These are phyloP conservation scores for Rhizopus microsporus DNA, from an alignment of 371 early-diverging fungal species.

Conservation along the genomic window DNA sequence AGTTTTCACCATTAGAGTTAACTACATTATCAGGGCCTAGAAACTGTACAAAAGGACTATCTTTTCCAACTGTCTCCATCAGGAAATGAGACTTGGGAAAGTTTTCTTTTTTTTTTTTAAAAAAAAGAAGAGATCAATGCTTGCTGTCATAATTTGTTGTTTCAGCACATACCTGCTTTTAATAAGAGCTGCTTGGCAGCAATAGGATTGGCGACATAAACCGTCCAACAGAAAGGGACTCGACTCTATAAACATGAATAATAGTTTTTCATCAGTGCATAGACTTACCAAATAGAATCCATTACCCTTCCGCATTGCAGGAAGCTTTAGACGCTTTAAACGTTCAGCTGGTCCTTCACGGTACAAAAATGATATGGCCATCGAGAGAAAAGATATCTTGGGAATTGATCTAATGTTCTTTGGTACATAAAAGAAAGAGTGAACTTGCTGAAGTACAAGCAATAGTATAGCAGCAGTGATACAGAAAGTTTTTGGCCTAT, in stretches of 20 bases:
- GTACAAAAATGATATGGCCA: constrained; percentile 5
- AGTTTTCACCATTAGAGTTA: constrained; percentile 8
- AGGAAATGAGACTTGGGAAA: background rate
- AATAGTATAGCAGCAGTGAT: constrained; percentile 7
- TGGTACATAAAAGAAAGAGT: constrained; percentile 8
- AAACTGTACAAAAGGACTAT: constrained; percentile 6
- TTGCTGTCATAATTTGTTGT: background rate
- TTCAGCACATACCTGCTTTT: constrained; percentile 9
- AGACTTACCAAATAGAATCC: constrained; percentile 9
- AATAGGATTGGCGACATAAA: constrained; percentile 8
- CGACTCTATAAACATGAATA: constrained; percentile 1
- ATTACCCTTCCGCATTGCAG: background rate
- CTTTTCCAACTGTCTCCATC: background rate
- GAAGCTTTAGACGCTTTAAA: background rate
- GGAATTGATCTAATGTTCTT: constrained; percentile 8
- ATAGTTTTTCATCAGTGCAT: background rate
- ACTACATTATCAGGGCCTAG: constrained; percentile 12
- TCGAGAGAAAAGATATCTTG: constrained; percentile 4
- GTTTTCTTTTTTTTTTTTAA: background rate
- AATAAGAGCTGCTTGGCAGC: constrained; percentile 13
- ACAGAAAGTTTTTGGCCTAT: constrained; percentile 1
- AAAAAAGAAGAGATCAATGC: background rate
- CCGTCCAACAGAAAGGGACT: constrained; percentile 10
- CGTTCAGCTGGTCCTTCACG: constrained; percentile 8
- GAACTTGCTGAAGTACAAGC: constrained; percentile 4